A percentile compares a stretch with the other conserved stretches of the same genome.
Conservation (phyloP, 2,329 filamentous ascomycete species). For the Cryphonectria nitschkei region DNA sequence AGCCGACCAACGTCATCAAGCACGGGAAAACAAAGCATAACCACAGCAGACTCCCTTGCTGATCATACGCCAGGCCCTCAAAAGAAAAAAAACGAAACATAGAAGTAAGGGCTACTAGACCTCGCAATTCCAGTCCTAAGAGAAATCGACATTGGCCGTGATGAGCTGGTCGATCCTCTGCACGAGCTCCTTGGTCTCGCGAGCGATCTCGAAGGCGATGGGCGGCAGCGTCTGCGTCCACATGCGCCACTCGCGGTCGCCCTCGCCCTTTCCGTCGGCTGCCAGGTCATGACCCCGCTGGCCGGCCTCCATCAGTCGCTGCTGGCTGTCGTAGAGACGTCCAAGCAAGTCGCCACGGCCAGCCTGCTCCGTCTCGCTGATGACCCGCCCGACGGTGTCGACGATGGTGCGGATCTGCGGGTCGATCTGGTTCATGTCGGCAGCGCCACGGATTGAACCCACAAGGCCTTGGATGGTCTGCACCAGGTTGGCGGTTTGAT, state of each 20-base stretch:
- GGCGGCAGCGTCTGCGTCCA: slow-evolving; percentile 76
- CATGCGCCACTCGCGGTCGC: slow-evolving; percentile 60
- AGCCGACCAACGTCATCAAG: not conserved
- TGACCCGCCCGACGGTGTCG: slow-evolving; percentile 70
- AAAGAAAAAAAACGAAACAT: not conserved
- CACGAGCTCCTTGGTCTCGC: slow-evolving; percentile 77
- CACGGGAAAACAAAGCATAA: not conserved
- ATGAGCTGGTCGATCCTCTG: slow-evolving; percentile 36
- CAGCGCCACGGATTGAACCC: slow-evolving; percentile 68
- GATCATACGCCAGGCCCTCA: not conserved
- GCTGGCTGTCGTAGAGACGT: slow-evolving; percentile 65
- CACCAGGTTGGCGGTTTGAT: slow-evolving; percentile 78
- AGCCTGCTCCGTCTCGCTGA: slow-evolving; percentile 64
- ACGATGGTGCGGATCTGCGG: slow-evolving; percentile 73
- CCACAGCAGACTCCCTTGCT: not conserved
- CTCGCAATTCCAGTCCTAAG: slow-evolving; percentile 31
- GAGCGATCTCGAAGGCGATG: slow-evolving; percentile 83
- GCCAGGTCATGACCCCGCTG: slow-evolving; percentile 64
- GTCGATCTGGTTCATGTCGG: slow-evolving; percentile 65
- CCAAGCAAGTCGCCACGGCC: slow-evolving; percentile 58
- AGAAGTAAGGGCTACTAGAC: slow-evolving; percentile 10
- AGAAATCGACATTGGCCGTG: slow-evolving; percentile 35
- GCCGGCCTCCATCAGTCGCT: slow-evolving; percentile 66
- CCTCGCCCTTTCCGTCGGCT: slow-evolving; percentile 53
- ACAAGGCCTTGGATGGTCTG: slow-evolving; percentile 84